Evolutionary conservation across 1,284 basidiomycete genomes (phyloP).

Genomic region (Wolfiporia cocos): DNA sequence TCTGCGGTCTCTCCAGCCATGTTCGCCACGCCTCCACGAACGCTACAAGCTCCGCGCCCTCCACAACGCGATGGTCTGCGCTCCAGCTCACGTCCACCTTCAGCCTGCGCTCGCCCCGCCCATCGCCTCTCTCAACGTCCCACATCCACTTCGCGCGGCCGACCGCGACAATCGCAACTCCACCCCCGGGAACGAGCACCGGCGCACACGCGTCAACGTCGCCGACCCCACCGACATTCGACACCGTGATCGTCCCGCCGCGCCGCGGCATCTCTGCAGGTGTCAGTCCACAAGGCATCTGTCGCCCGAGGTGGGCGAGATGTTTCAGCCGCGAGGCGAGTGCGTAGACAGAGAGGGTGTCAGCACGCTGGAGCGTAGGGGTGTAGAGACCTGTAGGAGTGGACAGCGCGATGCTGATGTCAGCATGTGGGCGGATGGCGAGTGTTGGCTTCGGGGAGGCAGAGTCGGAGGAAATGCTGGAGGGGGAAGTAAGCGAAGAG

Average conservation of each 20-base stretch:
- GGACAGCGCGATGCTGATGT: conserved; percentile 73
- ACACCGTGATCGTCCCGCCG: conserved; percentile 82
- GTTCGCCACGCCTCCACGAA: conserved; percentile 88
- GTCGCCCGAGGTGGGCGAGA: conserved; percentile 59
- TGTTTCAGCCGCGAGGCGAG: conserved; percentile 61
- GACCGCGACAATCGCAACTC: conserved; percentile 87
- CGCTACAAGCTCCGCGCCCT: conserved; percentile 88
- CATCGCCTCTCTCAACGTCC: conserved; percentile 50
- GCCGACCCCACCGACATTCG: conserved; percentile 81
- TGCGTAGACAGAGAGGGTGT: conserved; percentile 55
- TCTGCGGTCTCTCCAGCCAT: conserved; percentile 77
- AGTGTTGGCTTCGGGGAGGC: conserved; percentile 47
- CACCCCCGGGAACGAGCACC: conserved; percentile 83
- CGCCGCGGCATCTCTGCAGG: conserved; percentile 59
- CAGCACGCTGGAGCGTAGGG: conserved; percentile 67
- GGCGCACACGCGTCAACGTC: conserved; percentile 69
- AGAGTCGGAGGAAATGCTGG: conserved; percentile 11
- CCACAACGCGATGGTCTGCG: conserved; percentile 88
- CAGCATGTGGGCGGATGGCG: conserved; percentile 62
- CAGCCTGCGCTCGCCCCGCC: conserved; percentile 54
- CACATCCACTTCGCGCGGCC: conserved; percentile 81
- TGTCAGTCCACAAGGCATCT: conserved; percentile 57
- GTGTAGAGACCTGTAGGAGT: conserved; percentile 87
- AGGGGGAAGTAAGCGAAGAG: conserved; percentile 52
- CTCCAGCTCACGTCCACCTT: conserved; percentile 80